These are phyloP conservation scores for Rubus parviflorus DNA, from an alignment of 306 rosid species.

Conservation along the genomic window DNA sequence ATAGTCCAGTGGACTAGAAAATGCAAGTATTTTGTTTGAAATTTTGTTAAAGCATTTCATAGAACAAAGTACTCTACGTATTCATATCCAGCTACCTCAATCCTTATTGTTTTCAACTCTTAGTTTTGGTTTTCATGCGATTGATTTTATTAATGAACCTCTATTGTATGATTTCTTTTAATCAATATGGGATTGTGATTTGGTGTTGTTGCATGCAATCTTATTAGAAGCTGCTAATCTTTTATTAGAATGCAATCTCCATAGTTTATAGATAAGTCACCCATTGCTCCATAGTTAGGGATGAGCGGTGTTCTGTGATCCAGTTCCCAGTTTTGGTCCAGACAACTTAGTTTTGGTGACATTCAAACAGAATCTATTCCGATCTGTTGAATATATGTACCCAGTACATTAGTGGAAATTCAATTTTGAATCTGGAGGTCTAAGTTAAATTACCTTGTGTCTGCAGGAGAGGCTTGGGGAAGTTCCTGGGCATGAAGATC, in stretches of 20 bases:
- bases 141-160: too few species aligned
- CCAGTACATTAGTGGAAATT: background rate
- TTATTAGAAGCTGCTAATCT: too few species aligned
- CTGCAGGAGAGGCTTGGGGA: conserved; percentile 86
- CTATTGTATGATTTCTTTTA: too few species aligned
- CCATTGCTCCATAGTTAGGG: background rate
- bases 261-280: background rate
- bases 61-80: too few species aligned
- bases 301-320: background rate
- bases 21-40: too few species aligned
- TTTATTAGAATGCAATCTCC: background rate
- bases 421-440: background rate
- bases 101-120: too few species aligned
- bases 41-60: too few species aligned
- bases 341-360: background rate
- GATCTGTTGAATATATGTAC: background rate
- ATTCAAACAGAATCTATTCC: background rate
- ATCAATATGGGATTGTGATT: too few species aligned
- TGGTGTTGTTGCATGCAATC: too few species aligned
- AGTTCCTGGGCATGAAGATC: conserved; percentile 54
- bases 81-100: too few species aligned
- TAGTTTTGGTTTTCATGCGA: too few species aligned
- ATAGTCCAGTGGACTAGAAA: too few species aligned
- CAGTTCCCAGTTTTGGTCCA: background rate
- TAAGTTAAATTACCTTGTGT: conserved; percentile 3